Percentiles rank a stretch among this genome's conserved stretches.
Evolutionary conservation across 2,329 filamentous ascomycete genomes (phyloP).

Genomic region (Alternaria arborescens): DNA sequence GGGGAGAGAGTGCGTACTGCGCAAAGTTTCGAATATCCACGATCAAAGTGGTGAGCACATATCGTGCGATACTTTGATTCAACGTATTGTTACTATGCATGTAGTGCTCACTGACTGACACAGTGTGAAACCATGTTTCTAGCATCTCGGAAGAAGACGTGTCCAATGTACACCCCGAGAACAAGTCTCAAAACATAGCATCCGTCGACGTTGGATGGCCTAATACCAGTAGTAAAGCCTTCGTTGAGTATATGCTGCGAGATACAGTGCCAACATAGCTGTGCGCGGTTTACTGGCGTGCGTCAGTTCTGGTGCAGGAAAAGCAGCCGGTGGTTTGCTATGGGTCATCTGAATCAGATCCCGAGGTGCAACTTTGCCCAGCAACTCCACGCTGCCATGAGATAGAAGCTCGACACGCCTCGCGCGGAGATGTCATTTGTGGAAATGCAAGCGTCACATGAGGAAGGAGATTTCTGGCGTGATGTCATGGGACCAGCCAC

Average conservation of each 20-base stretch:
- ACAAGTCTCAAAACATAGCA: background rate
- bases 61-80: background rate
- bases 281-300: background rate
- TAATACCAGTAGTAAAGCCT: background rate
- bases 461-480: constrained; percentile 1
- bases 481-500: constrained; percentile 13
- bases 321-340: background rate
- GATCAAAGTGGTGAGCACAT: background rate
- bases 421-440: background rate
- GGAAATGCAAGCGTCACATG: constrained; percentile 3
- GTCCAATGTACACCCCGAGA: background rate
- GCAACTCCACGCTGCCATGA: background rate
- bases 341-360: background rate
- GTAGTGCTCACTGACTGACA: background rate
- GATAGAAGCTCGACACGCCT: background rate
- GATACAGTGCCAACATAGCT: background rate
- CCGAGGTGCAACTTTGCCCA: background rate
- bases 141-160: background rate
- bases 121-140: background rate
- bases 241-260: background rate
- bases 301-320: background rate
- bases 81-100: background rate
- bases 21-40: background rate
- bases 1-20: background rate
- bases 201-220: too few relatives aligned